A percentile compares a stretch with the other conserved stretches of the same genome.
These are phyloP conservation scores for Hippophae tibetana DNA, from an alignment of 306 rosid species.

Conservation along the genomic window DNA sequence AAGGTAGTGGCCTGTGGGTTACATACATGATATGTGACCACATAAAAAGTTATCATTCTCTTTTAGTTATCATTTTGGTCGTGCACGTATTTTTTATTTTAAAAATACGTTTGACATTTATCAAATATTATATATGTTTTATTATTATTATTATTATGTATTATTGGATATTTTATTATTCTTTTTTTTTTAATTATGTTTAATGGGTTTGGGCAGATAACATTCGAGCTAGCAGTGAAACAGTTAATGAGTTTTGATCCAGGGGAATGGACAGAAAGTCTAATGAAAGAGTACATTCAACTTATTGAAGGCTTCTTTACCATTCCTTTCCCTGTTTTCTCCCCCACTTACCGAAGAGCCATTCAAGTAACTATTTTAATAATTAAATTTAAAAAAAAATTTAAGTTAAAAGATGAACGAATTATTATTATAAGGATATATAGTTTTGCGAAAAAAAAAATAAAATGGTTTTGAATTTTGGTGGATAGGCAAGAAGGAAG, in stretches of 20 bases:
- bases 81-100: background rate
- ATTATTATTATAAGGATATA: too few relatives aligned
- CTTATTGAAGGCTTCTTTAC: slow-evolving; percentile 92
- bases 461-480: too few relatives aligned
- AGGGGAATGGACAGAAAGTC: slow-evolving; percentile 72
- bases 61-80: slow-evolving; percentile 31
- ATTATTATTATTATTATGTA: background rate
- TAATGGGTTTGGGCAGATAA: slow-evolving; percentile 40
- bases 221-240: slow-evolving; percentile 92
- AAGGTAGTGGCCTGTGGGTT: slow-evolving; percentile 21
- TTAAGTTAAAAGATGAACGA: too few relatives aligned
- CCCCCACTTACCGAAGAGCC: slow-evolving; percentile 80
- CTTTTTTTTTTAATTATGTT: background rate
- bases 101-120: slow-evolving; percentile 18
- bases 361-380: slow-evolving; percentile 37
- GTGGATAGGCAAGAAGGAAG: slow-evolving; percentile 59
- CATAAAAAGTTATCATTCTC: slow-evolving; percentile 3
- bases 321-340: slow-evolving; percentile 68
- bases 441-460: too few relatives aligned
- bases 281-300: slow-evolving; percentile 73
- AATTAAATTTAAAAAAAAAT: background rate
- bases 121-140: background rate
- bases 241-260: slow-evolving; percentile 97
- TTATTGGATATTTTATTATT: background rate
- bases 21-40: slow-evolving; percentile 15